A percentile compares a stretch with the other conserved stretches of the same genome.
Evolutionary conservation across 2,329 filamentous ascomycete genomes (phyloP).

Genomic region (Fusarium sp.): DNA sequence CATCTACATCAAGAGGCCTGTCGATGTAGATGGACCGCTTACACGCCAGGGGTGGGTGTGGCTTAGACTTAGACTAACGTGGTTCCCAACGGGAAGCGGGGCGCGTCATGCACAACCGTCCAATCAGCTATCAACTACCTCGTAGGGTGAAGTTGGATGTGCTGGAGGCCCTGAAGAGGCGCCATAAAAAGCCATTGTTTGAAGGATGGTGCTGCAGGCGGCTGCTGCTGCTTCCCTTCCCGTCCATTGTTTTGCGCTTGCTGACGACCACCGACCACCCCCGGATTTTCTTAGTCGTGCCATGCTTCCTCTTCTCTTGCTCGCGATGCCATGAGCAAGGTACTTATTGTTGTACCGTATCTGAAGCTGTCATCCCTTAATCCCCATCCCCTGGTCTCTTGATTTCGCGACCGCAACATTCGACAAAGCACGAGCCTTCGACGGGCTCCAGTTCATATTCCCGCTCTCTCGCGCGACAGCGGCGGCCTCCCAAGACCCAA

Average conservation of each 20-base stretch:
- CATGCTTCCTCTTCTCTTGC: conserved; percentile 21
- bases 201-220: conserved; percentile 21
- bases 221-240: background rate
- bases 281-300: conserved; percentile 32
- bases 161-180: conserved; percentile 31
- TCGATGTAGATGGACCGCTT: conserved; percentile 11
- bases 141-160: conserved; percentile 23
- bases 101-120: background rate
- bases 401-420: conserved; percentile 16
- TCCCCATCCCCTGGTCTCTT: conserved; percentile 14
- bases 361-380: conserved; percentile 24
- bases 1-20: conserved; percentile 13
- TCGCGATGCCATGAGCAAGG: conserved; percentile 37
- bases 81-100: conserved; percentile 37
- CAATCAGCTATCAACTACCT: conserved; percentile 20
- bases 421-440: conserved; percentile 32
- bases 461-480: conserved; percentile 27
- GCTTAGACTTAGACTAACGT: conserved; percentile 44
- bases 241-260: conserved; percentile 3
- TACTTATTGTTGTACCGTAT: background rate
- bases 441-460: conserved; percentile 29
- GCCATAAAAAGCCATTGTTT: conserved; percentile 33
- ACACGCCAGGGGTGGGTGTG: conserved; percentile 31
- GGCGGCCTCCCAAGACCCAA: conserved; percentile 43
- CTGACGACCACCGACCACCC: conserved; percentile 40